Conservation (phyloP, 176 grass and related monocot species). For the Lolium multiflorum region DNA sequence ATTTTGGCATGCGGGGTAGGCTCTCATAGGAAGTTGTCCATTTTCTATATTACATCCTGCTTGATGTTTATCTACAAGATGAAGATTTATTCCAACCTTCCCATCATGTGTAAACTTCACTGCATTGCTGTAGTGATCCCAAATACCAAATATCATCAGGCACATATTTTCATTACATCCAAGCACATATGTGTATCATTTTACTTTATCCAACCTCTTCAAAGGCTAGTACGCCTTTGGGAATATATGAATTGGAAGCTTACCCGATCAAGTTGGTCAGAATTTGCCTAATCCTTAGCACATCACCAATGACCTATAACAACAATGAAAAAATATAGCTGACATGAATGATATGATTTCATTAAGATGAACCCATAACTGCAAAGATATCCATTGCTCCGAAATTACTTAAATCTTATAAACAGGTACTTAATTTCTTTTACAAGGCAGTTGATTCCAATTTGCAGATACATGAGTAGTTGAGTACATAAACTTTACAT, state of each 20-base stretch:
- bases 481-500: conserved; percentile 3
- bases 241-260: conserved; percentile 40
- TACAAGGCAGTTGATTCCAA: neutral
- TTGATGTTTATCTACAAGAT: conserved; percentile 52
- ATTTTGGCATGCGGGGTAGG: conserved; percentile 39
- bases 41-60: conserved; percentile 37
- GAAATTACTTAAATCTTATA: conserved; percentile 1
- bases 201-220: neutral
- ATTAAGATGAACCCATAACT: conserved; percentile 8
- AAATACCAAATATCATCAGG: conserved; percentile 41
- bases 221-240: conserved; percentile 18
- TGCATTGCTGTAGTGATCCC: conserved; percentile 71
- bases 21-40: neutral
- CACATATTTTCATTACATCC: conserved; percentile 26
- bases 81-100: conserved; percentile 83
- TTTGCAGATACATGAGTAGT: conserved; percentile 7
- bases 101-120: conserved; percentile 96
- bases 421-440: conserved; percentile 5
- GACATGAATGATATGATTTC: conserved; percentile 10
- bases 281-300: conserved; percentile 95
- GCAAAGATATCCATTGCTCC: conserved; percentile 13
- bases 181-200: neutral
- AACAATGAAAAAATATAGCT: conserved; percentile 34
- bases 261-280: conserved; percentile 93
- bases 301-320: conserved; percentile 81